A percentile compares a stretch with the other conserved stretches of the same genome.
These are phyloP conservation scores for Aciculosporium take DNA, from an alignment of 2,329 filamentous ascomycete species.

Conservation along the genomic window DNA sequence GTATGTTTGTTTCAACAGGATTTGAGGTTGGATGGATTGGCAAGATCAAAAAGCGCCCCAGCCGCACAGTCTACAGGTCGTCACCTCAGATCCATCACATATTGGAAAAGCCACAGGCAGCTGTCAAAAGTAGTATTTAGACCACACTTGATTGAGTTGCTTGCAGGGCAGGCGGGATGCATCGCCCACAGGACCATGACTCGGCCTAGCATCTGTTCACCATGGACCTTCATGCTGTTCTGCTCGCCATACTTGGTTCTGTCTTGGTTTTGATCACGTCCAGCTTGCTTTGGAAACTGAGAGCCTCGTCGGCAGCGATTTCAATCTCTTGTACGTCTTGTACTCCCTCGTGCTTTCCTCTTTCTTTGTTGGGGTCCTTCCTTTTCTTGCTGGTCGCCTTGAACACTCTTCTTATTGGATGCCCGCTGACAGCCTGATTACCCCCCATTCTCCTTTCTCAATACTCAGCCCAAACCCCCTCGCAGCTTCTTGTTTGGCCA, in stretches of 20 bases:
- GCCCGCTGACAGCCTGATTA: not conserved
- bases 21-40: no score
- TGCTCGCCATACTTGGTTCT: not conserved
- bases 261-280: not conserved
- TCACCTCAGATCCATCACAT: not conserved
- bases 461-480: conserved; percentile 1
- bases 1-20: no score
- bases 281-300: not conserved
- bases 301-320: not conserved
- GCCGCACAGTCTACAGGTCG: not conserved
- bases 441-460: not conserved
- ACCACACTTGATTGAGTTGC: not conserved
- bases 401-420: no score
- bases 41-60: no score
- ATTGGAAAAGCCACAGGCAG: no score
- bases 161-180: not conserved
- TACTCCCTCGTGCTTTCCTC: not conserved
- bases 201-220: not conserved
- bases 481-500: conserved; percentile 1
- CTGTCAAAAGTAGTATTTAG: not conserved
- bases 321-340: not conserved
- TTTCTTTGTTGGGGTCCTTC: no score
- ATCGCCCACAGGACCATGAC: not conserved
- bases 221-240: conserved; percentile 1
- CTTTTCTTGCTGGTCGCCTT: not conserved